Evolutionary conservation across 768 basidiomycete species (phyloP).

Genomic region (Naganishia kalamii): DNA sequence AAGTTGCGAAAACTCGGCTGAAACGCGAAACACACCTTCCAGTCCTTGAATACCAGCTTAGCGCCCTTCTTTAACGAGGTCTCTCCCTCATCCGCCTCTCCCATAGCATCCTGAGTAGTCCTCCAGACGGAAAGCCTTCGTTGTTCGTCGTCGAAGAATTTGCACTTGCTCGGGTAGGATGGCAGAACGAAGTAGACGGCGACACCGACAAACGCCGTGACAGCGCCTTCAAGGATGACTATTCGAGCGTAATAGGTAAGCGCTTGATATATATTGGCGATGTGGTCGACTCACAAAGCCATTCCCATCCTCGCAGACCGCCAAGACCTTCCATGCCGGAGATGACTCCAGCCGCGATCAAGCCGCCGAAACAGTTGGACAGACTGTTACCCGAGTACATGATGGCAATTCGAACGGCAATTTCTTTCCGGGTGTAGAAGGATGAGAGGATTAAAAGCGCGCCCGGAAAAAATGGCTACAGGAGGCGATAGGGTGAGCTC

Average conservation of each 20-base stretch:
- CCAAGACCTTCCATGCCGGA: slow-evolving; percentile 63
- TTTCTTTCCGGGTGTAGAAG: slow-evolving; percentile 54
- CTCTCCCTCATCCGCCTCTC: slow-evolving; percentile 20
- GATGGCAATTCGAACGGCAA: slow-evolving; percentile 57
- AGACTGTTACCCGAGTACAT: slow-evolving; percentile 44
- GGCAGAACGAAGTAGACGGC: slow-evolving; percentile 11
- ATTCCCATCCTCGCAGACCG: slow-evolving; percentile 70
- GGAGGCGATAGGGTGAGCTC: slow-evolving; percentile 44
- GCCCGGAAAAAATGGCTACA: slow-evolving; percentile 63
- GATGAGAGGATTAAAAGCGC: slow-evolving; percentile 42
- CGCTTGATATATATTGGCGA: not conserved
- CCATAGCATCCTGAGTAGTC: slow-evolving; percentile 19
- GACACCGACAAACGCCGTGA: slow-evolving; percentile 51
- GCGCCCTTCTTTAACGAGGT: slow-evolving; percentile 11
- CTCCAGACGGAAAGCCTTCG: slow-evolving; percentile 11
- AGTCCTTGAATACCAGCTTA: slow-evolving; percentile 20
- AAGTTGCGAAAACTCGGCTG: too few species aligned
- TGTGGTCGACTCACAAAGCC: slow-evolving; percentile 40
- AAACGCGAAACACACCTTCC: slow-evolving; percentile 12
- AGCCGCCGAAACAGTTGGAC: slow-evolving; percentile 40
- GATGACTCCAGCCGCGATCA: slow-evolving; percentile 67
- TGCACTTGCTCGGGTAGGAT: slow-evolving; percentile 15
- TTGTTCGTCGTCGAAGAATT: slow-evolving; percentile 19
- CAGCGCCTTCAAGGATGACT: slow-evolving; percentile 56
- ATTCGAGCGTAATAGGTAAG: slow-evolving; percentile 39